A percentile compares a stretch with the other conserved stretches of the same genome.
Conservation (phyloP, 75 land plant genomes). For the Pinus taeda region DNA sequence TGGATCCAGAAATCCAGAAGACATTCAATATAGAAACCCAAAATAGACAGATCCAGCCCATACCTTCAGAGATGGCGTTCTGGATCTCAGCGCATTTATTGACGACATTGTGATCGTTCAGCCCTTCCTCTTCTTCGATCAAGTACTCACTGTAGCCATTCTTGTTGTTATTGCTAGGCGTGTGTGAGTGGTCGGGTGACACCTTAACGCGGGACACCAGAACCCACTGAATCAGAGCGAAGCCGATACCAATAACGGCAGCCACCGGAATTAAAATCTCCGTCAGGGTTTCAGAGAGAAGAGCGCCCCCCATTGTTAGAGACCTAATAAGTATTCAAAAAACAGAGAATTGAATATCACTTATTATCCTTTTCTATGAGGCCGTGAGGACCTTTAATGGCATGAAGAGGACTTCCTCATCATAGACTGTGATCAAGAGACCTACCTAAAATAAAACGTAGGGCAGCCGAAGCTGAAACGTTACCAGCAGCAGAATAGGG, state of each 20-base stretch:
- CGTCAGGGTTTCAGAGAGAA: constrained; percentile 26
- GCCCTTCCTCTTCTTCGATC: constrained; percentile 46
- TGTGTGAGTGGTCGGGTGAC: constrained; percentile 4
- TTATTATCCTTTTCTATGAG: no score
- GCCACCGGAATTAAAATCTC: constrained; percentile 64
- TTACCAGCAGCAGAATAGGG: no score
- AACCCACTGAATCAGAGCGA: constrained; percentile 71
- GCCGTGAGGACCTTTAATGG: no score
- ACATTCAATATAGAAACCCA: no score
- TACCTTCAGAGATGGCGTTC: constrained; percentile 67
- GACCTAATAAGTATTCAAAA: no score
- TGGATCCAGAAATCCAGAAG: no score
- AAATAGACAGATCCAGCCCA: not conserved
- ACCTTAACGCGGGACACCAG: constrained; percentile 61
- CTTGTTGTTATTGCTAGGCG: not conserved
- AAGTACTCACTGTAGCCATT: constrained; percentile 42
- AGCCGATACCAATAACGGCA: constrained; percentile 67
- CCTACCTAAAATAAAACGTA: no score
- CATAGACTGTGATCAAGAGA: no score
- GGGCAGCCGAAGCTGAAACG: no score
- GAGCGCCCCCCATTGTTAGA: no score
- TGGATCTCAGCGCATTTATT: constrained; percentile 71
- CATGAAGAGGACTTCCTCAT: no score
- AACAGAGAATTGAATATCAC: no score
- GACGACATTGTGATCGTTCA: constrained; percentile 32